Evolutionary conservation across 1,139 yeast species (phyloP).

Genomic region (Insectozyma bohioensis): DNA sequence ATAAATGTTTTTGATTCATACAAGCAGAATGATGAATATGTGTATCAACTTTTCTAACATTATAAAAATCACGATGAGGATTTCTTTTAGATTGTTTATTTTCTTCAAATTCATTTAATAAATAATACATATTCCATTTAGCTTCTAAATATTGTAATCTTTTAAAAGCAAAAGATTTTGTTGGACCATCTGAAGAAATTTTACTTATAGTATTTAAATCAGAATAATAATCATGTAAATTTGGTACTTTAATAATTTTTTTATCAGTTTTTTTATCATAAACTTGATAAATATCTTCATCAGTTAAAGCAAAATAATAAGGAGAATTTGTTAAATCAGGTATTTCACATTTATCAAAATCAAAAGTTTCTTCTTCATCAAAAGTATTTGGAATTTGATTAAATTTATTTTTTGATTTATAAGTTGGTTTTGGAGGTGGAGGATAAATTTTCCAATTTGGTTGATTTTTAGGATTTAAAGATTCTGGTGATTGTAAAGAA

Average conservation of each 20-base stretch:
- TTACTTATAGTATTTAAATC: constrained; percentile 73
- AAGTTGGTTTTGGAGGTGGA: constrained; percentile 90
- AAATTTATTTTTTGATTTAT: constrained; percentile 64
- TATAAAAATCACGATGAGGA: constrained; percentile 97
- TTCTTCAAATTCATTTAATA: constrained; percentile 91
- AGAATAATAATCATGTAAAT: constrained; percentile 75
- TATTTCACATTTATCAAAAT: constrained; percentile 57
- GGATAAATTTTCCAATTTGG: constrained; percentile 83
- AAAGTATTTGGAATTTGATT: constrained; percentile 48
- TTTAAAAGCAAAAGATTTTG: constrained; percentile 95
- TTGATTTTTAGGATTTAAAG: constrained; percentile 78
- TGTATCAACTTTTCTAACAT: constrained; percentile 97
- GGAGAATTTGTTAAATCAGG: constrained; percentile 55
- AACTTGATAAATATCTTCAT: constrained; percentile 70
- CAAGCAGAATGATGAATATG: constrained; percentile 99
- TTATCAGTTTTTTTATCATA: constrained; percentile 36
- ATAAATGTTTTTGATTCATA: constrained; percentile 95
- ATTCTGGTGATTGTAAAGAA: constrained; percentile 66
- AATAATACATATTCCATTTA: constrained; percentile 87
- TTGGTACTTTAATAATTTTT: constrained; percentile 63
- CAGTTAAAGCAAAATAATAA: constrained; percentile 51
- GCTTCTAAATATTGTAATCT: constrained; percentile 93
- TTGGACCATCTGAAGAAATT: constrained; percentile 90
- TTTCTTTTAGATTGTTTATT: constrained; percentile 71
- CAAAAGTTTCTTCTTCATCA: constrained; percentile 51